phyloP scores from a whole-genome alignment of 169 alveolate species.

The Theileria sp. region DNA sequence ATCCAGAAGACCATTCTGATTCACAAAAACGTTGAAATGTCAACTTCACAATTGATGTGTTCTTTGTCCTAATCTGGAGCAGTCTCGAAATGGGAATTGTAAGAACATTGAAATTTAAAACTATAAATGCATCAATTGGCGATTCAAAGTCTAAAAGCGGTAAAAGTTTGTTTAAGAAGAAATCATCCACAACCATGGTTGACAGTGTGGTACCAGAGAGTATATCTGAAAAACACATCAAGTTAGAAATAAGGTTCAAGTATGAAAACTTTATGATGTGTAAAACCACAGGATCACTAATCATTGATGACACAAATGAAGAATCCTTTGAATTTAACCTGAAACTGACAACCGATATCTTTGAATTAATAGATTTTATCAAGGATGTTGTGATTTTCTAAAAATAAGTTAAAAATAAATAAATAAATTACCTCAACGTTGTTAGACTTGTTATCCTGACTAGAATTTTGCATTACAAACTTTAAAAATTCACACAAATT shows the following conservation, averaged over 20 bases:
- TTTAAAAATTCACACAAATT: conserved; percentile 8
- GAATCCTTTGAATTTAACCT: neutral
- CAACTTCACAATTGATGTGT: conserved; percentile 23
- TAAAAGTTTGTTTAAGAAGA: conserved; percentile 27
- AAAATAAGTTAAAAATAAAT: neutral
- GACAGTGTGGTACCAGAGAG: conserved; percentile 39
- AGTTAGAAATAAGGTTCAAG: conserved; percentile 17
- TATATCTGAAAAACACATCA: conserved; percentile 25
- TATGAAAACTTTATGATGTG: conserved; percentile 23
- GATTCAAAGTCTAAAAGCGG: conserved; percentile 34
- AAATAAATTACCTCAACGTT: conserved; percentile 16
- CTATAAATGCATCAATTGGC: conserved; percentile 43
- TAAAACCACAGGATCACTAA: conserved; percentile 13
- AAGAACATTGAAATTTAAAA: conserved; percentile 10
- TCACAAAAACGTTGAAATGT: conserved; percentile 13
- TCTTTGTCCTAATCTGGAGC: conserved; percentile 26
- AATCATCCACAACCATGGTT: conserved; percentile 21
- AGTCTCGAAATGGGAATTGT: conserved; percentile 3
- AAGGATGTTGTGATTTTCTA: conserved; percentile 14
- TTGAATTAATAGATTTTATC: conserved; percentile 16
- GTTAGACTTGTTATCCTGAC: neutral
- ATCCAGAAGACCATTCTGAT: neutral
- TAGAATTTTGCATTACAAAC: conserved; percentile 14
- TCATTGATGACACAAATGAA: neutral
- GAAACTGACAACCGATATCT: conserved; percentile 21